Percentiles rank a stretch among this genome's conserved stretches.
phyloP scores from a whole-genome alignment of 257 asterid species.

The Solanum tarapatanum region DNA sequence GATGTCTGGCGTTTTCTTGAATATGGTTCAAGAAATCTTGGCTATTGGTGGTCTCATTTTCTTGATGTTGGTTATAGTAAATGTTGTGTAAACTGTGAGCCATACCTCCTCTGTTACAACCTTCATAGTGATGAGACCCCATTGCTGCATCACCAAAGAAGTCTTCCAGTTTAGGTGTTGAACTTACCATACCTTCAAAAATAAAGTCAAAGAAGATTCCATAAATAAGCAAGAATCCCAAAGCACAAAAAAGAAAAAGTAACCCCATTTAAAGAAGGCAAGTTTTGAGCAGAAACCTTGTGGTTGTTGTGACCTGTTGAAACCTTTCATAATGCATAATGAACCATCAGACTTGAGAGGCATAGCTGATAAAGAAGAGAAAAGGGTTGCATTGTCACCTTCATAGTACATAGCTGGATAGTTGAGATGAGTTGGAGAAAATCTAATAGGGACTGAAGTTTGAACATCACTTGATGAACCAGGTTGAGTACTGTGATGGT shows the following conservation, averaged over 20 bases:
- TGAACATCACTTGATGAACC: constrained; percentile 30
- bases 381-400: constrained; percentile 34
- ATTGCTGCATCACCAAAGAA: constrained; percentile 67
- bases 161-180: constrained; percentile 76
- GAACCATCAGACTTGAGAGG: constrained; percentile 95
- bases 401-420: constrained; percentile 48
- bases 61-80: constrained; percentile 42
- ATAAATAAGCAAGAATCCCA: not conserved
- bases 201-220: not conserved
- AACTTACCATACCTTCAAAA: constrained; percentile 31
- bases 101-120: constrained; percentile 40
- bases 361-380: constrained; percentile 59
- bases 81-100: constrained; percentile 72
- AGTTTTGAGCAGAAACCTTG: constrained; percentile 31
- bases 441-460: constrained; percentile 22
- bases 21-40: constrained; percentile 29
- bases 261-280: not conserved
- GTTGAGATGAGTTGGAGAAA: constrained; percentile 14
- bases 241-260: not conserved
- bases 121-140: constrained; percentile 59
- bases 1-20: constrained; percentile 28
- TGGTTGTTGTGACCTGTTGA: constrained; percentile 54
- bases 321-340: constrained; percentile 68
- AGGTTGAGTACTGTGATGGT: constrained; percentile 22
- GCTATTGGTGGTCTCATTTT: constrained; percentile 20